Evolutionary conservation across 768 basidiomycete genomes (phyloP).

Genomic region (Lepiota brunneoincarnata): DNA sequence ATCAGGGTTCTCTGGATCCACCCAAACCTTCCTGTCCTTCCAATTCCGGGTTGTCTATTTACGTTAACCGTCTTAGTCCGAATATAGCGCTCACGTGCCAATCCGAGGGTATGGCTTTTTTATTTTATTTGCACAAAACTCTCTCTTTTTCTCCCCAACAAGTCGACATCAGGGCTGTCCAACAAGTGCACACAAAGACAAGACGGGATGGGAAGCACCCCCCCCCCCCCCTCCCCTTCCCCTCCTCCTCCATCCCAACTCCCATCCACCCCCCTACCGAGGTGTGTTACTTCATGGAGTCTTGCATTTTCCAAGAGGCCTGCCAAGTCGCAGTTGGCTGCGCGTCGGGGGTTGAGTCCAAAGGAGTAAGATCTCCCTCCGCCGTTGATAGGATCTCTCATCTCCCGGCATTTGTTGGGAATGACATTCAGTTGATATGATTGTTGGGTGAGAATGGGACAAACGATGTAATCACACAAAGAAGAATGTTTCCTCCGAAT

Average conservation of each 20-base stretch:
- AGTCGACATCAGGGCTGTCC: conserved; percentile 9
- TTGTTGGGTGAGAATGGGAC: neutral
- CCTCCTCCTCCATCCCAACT: conserved; percentile 9
- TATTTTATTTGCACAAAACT: neutral
- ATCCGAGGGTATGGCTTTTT: conserved; percentile 1
- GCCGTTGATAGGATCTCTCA: conserved; percentile 11
- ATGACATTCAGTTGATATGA: conserved; percentile 2
- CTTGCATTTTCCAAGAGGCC: too few relatives aligned
- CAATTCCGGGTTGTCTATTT: neutral
- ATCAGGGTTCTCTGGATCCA: conserved; percentile 10
- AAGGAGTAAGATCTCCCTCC: conserved; percentile 11
- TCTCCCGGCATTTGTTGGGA: neutral
- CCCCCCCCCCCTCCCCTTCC: conserved; percentile 3
- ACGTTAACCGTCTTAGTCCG: conserved; percentile 6
- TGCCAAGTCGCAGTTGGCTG: neutral
- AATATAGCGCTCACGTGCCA: conserved; percentile 10
- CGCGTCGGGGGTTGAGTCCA: neutral
- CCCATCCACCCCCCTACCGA: conserved; percentile 3
- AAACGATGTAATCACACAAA: neutral
- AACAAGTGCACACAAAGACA: neutral
- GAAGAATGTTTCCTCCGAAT: neutral
- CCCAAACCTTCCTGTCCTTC: conserved; percentile 4
- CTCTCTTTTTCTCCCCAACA: neutral
- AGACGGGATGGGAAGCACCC: neutral
- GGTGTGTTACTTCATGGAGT: neutral